Percentiles rank a stretch among this genome's conserved stretches.
phyloP scores from a whole-genome alignment of 495 filamentous ascomycete species.

The Amniculicola lignicola region DNA sequence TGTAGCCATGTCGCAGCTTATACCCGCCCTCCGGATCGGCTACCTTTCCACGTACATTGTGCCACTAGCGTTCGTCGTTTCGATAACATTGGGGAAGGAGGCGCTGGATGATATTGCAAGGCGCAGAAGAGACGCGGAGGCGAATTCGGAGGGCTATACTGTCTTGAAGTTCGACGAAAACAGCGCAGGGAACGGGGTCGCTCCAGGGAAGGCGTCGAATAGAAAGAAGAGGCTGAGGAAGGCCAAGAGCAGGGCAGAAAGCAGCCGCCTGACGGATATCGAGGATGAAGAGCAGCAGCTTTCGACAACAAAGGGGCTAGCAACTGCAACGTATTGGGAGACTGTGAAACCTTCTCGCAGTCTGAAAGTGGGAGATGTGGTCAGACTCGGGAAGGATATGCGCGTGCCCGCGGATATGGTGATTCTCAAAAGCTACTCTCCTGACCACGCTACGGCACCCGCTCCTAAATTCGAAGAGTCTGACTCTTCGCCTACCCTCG shows the following conservation, averaged over 20 bases:
- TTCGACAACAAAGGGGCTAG: constrained; percentile 41
- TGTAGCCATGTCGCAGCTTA: constrained; percentile 88
- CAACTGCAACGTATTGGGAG: constrained; percentile 55
- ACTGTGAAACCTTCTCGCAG: constrained; percentile 78
- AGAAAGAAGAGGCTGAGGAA: constrained; percentile 23
- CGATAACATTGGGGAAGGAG: constrained; percentile 92
- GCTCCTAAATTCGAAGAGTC: constrained; percentile 34
- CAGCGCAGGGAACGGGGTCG: constrained; percentile 23
- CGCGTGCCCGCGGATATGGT: constrained; percentile 92
- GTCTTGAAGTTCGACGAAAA: constrained; percentile 63
- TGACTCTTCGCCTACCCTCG: constrained; percentile 37
- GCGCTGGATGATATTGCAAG: constrained; percentile 90
- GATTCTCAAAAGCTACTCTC: constrained; percentile 77
- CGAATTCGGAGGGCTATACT: constrained; percentile 86
- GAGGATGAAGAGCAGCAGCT: constrained; percentile 43
- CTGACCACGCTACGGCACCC: constrained; percentile 50
- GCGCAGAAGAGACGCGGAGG: constrained; percentile 82
- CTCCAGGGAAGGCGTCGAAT: constrained; percentile 26
- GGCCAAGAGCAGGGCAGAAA: constrained; percentile 24
- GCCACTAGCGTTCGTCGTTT: constrained; percentile 85
- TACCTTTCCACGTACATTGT: constrained; percentile 94
- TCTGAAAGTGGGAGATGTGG: constrained; percentile 88
- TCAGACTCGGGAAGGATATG: constrained; percentile 87
- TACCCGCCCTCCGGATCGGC: constrained; percentile 84
- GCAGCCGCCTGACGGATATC: constrained; percentile 40